Conservation (phyloP, 2,329 filamentous ascomycete species). For the Monosporascus sp. region DNA sequence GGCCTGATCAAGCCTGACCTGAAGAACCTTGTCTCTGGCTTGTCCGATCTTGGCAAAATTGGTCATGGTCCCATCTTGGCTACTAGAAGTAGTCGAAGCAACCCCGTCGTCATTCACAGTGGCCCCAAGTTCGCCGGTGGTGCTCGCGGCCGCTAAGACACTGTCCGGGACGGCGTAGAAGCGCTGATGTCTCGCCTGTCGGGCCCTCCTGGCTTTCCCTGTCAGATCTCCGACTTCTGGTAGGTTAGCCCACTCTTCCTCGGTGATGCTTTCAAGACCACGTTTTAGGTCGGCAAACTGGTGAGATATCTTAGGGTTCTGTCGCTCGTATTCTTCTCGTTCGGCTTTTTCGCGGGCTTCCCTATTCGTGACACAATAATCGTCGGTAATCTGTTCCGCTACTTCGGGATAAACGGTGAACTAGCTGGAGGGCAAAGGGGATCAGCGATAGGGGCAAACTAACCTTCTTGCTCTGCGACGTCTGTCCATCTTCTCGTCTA, state of each 20-base stretch:
- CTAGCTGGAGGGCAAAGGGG: constrained; percentile 40
- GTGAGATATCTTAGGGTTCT: constrained; percentile 97
- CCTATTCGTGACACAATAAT: constrained; percentile 61
- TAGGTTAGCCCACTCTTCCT: constrained; percentile 94
- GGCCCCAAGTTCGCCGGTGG: constrained; percentile 76
- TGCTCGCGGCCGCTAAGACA: constrained; percentile 81
- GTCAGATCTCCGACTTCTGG: constrained; percentile 96
- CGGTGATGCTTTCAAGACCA: constrained; percentile 78
- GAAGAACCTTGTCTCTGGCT: constrained; percentile 89
- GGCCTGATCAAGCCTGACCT: constrained; percentile 89
- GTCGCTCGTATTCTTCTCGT: constrained; percentile 89
- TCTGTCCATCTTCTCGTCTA: constrained; percentile 96
- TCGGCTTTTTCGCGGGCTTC: constrained; percentile 92
- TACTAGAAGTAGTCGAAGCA: constrained; percentile 37
- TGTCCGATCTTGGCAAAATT: constrained; percentile 98
- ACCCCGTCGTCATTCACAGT: constrained; percentile 78
- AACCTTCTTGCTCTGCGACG: constrained; percentile 82
- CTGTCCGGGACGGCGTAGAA: constrained; percentile 98
- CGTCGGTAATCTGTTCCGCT: constrained; percentile 75
- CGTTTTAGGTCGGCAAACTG: constrained; percentile 96
- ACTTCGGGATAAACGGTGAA: constrained; percentile 62
- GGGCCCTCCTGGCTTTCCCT: constrained; percentile 82
- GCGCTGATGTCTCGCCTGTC: constrained; percentile 74
- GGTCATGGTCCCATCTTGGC: constrained; percentile 84
- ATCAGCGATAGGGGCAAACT: constrained; percentile 38